Evolutionary conservation across 2,329 filamentous ascomycete species (phyloP).

Genomic region (Colletotrichum lupini): DNA sequence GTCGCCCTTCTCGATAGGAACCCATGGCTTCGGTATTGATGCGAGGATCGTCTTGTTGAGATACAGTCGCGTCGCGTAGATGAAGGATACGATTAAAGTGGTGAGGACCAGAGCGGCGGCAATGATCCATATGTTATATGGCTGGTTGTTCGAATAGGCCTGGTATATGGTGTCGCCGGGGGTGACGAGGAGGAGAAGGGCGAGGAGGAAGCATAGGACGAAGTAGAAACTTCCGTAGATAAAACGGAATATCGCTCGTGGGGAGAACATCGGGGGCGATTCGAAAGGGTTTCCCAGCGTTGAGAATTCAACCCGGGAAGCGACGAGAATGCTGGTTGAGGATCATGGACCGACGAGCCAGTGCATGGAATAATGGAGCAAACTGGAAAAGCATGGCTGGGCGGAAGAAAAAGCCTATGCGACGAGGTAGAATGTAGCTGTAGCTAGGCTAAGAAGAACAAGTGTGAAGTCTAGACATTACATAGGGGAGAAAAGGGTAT

Average conservation of each 20-base stretch:
- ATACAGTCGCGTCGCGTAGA: constrained; percentile 88
- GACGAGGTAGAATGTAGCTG: background rate
- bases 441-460: constrained; percentile 15
- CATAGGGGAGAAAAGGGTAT: constrained; percentile 21
- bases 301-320: constrained; percentile 36
- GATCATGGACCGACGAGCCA: constrained; percentile 32
- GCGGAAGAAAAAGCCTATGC: constrained; percentile 13
- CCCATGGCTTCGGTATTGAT: constrained; percentile 86
- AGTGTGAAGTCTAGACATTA: constrained; percentile 25
- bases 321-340: constrained; percentile 31
- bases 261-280: constrained; percentile 49
- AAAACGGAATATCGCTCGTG: constrained; percentile 75
- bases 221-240: constrained; percentile 85
- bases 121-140: constrained; percentile 87
- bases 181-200: constrained; percentile 80
- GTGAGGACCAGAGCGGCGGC: constrained; percentile 81
- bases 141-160: constrained; percentile 72
- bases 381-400: constrained; percentile 38
- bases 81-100: constrained; percentile 74
- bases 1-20: constrained; percentile 88
- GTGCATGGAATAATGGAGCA: constrained; percentile 39
- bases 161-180: constrained; percentile 86
- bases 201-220: constrained; percentile 77
- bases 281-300: constrained; percentile 28
- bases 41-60: constrained; percentile 83